Evolutionary conservation across 257 asterid genomes (phyloP).

Genomic region (Avicennia marina): DNA sequence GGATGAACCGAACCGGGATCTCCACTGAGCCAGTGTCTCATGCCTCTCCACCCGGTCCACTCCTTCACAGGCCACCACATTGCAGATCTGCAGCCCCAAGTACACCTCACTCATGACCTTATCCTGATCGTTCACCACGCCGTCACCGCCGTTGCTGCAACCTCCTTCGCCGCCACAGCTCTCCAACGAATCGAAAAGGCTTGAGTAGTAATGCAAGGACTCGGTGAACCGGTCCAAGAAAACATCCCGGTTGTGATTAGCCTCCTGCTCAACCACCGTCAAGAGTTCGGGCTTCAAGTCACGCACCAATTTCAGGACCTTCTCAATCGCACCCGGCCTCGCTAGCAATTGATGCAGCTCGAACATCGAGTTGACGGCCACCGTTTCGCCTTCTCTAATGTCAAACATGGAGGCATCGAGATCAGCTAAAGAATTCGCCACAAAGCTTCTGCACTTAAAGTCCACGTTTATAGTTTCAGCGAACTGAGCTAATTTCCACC

Average conservation of each 20-base stretch:
- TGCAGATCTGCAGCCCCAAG: conserved; percentile 63
- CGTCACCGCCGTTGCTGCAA: conserved; percentile 16
- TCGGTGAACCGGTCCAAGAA: conserved; percentile 71
- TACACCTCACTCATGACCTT: conserved; percentile 73
- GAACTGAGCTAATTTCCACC: conserved; percentile 50
- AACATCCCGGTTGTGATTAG: conserved; percentile 51
- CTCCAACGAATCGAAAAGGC: conserved; percentile 65
- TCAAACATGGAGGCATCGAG: conserved; percentile 52
- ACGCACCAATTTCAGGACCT: conserved; percentile 38
- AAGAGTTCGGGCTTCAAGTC: conserved; percentile 49
- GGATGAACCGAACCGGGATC: conserved; percentile 33
- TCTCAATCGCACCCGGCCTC: conserved; percentile 47
- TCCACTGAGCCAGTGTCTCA: conserved; percentile 58
- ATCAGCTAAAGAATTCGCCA: conserved; percentile 55
- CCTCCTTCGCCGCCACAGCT: conserved; percentile 27
- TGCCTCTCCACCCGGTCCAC: conserved; percentile 73
- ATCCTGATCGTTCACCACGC: conserved; percentile 39
- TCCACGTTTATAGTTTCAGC: conserved; percentile 48
- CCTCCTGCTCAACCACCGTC: conserved; percentile 73
- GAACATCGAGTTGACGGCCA: conserved; percentile 65
- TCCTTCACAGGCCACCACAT: conserved; percentile 74
- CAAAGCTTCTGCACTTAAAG: conserved; percentile 53
- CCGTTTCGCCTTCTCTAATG: conserved; percentile 41
- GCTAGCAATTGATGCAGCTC: conserved; percentile 63
- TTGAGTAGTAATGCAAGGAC: conserved; percentile 61